Base-by-base conservation (phyloP, 805 yeast genomes). In the Candida caryicola region DNA sequence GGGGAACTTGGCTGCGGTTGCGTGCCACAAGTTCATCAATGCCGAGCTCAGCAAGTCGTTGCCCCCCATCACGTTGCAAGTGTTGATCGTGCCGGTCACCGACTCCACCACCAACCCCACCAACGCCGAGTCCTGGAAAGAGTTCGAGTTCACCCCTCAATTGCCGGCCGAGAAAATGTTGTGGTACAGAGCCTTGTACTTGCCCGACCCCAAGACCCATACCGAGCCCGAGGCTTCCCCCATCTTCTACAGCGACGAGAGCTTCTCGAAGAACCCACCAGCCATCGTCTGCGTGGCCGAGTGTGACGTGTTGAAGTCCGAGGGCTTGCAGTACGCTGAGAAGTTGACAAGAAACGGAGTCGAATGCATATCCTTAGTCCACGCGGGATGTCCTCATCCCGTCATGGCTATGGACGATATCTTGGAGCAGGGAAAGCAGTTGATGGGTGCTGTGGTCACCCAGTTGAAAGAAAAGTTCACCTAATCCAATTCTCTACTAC, bases 331-430 rank as follows among this genome's bases (percentile, higher is more conserved):
- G 1, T 73, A 73, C 44, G 64, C 62, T 31, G 60, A 50, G 8
- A 71, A 71, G 43, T 54, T 72, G 36, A 44, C 44, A 31, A 48
- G 50, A 17, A 63, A 66, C 40, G 76, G 76, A 3, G 55, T 66
- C 15, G 31, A 49, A 2, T 56, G 66, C 15, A 51, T 50, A n/a
- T 45, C 67, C 12, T 55, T 51, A 4, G 50, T 67, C 23, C 71
- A 69, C 45, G 50, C 53, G 33, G 75, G 76, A 4, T 60, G 66
- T 32, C 76, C 76, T 4, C 78, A 73, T 50, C 62, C 75, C n/a
- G 71, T 64, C 4, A 68, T 72, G 74, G 74, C 65, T 18, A 71
- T 73, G 76, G 70, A 69, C 43, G 68, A 51, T 10, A 57, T 58
- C 8, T 50, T 68, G 33, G 51, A 50, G 4, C 60, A 60, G 33